phyloP scores from a whole-genome alignment of 2,329 filamentous ascomycete species.

The Rasamsonia emersonii region DNA sequence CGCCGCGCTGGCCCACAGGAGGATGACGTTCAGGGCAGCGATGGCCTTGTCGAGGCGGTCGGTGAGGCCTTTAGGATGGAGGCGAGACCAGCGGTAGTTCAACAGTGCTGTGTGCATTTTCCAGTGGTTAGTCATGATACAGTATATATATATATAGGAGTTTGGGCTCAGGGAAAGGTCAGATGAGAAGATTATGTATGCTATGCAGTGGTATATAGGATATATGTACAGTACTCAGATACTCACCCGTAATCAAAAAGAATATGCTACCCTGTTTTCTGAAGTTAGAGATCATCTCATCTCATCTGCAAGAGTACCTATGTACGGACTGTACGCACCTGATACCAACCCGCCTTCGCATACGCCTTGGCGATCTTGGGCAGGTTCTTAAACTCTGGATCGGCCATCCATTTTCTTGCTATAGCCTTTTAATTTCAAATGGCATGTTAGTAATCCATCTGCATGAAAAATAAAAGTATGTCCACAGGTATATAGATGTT shows the following conservation, averaged over 20 bases:
- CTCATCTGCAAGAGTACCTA: too few relatives aligned
- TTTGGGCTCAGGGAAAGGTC: too few relatives aligned
- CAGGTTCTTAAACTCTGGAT: conserved; percentile 17
- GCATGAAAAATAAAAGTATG: not conserved
- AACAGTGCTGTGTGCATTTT: conserved; percentile 17
- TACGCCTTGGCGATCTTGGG: conserved; percentile 7
- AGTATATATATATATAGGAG: too few relatives aligned
- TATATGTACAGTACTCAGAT: too few relatives aligned
- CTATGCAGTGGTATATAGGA: too few relatives aligned
- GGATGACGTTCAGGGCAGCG: conserved; percentile 16
- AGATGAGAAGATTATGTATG: too few relatives aligned
- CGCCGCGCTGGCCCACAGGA: conserved; percentile 20
- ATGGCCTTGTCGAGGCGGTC: conserved; percentile 23
- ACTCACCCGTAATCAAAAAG: conserved; percentile 16
- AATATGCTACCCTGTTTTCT: conserved; percentile 17
- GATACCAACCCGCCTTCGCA: conserved; percentile 19
- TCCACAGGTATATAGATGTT: not conserved
- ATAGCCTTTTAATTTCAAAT: conserved; percentile 9
- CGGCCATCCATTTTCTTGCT: conserved; percentile 16
- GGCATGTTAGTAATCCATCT: too few relatives aligned
- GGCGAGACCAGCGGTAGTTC: conserved; percentile 20
- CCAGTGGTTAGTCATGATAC: too few relatives aligned
- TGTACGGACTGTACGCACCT: conserved; percentile 16
- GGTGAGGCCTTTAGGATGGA: conserved; percentile 12
- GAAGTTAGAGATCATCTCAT: too few relatives aligned